Evolutionary conservation across 1,139 yeast species (phyloP), one percentile per base, ranked within the genome.

Genomic region (Yamadazyma taylorii): DNA sequence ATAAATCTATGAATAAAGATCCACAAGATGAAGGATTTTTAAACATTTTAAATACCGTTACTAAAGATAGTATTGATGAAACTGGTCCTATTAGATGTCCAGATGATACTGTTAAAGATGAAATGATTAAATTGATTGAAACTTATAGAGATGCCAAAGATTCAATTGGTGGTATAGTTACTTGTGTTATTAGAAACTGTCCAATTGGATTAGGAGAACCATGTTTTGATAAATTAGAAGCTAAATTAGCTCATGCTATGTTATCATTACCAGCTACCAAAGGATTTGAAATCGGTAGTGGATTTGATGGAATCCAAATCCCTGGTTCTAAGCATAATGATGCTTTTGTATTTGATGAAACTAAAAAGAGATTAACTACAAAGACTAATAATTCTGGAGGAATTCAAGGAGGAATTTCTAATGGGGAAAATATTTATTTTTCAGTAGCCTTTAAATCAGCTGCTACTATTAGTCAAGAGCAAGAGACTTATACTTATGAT

Each of bases 181-280:
- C 98, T 15, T 94, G 98, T 73, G 98, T 92, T 15, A 78, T 94
- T 33, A 80, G 97, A 64, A 90, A 92, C 66, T 76, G 86, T 49
- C 98, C 98, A 27, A 73, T 84, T 39, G 98, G 97, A 15, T 75
- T 94, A 35, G 98, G 98, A 46, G 98, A 92, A 67, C 98, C 98
- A 34, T 90, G 92, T 50, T 92, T 92, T 61, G 98, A 92, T 63
- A 92, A 92, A 67, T 71, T 92, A 45, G 98, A 92, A 69, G 98
- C 98, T 28, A 67, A 78, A 52, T 73, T 92, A 49, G 98, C 97
- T 12, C 98, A 92, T 60, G 98, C 97, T 40, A 92, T 92, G 98
- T 70, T 92, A 49, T 89, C 97, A 2, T 78, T 92, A 47, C 98
- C 98, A 21, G 97, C 98, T 28, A 87, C 97, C 33, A 92, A 92